Percentiles rank a stretch among this genome's conserved stretches.
Evolutionary conservation across 352 stramenopile genomes (phyloP).

Genomic region (Globisporangium nodosum): DNA sequence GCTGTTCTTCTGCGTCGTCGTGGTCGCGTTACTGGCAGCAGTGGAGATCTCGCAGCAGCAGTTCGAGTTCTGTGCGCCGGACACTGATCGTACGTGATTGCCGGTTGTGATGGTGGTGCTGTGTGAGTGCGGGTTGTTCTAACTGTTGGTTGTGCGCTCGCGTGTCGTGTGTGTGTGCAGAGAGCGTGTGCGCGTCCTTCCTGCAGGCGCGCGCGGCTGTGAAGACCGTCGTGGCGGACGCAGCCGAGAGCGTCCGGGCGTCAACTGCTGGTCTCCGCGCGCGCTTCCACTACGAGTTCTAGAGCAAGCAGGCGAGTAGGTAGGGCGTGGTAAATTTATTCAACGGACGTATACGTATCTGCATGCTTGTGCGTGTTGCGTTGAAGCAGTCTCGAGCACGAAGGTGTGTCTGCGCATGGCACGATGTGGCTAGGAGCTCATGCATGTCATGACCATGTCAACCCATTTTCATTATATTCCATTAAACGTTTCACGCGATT

Average conservation of each 20-base stretch:
- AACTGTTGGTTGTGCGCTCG: background rate
- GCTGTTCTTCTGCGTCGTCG: constrained; percentile 31
- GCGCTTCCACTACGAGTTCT: constrained; percentile 11
- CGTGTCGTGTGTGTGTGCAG: background rate
- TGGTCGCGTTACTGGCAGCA: constrained; percentile 40
- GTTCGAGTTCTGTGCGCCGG: constrained; percentile 39
- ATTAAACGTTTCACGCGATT: too few relatives aligned
- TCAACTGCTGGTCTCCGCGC: constrained; percentile 6
- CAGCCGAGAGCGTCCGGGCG: constrained; percentile 20
- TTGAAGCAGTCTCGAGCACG: background rate
- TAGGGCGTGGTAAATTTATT: constrained; percentile 17
- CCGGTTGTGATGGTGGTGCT: constrained; percentile 2
- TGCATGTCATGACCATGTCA: too few relatives aligned
- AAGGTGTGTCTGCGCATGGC: too few relatives aligned
- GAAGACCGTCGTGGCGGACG: constrained; percentile 24
- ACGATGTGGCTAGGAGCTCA: too few relatives aligned
- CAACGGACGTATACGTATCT: background rate
- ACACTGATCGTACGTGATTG: constrained; percentile 10
- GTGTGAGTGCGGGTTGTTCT: background rate
- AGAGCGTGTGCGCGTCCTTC: constrained; percentile 25
- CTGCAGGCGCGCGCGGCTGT: constrained; percentile 28
- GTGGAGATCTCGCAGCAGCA: constrained; percentile 44
- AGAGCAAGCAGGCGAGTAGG: constrained; percentile 2
- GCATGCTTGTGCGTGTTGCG: background rate
- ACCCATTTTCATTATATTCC: too few relatives aligned